Percentiles rank a stretch among this genome's conserved stretches.
Conservation (phyloP, 371 early-diverging fungal genomes). For the Mortierella sp. region DNA sequence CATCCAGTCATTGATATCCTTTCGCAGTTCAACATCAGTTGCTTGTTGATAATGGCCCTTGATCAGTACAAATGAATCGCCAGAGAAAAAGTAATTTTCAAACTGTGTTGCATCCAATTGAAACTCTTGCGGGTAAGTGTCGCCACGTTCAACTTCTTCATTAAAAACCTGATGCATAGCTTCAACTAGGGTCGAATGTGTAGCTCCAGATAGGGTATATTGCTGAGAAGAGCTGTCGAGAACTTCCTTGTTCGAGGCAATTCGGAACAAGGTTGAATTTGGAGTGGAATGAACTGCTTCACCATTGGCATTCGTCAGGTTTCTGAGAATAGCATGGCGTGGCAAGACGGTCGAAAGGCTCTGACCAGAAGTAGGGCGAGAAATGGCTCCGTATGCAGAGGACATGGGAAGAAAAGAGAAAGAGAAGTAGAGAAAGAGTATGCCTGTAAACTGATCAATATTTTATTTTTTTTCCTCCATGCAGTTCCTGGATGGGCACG, state of each 20-base stretch:
- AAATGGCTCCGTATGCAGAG: conserved; percentile 73
- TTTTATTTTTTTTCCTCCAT: neutral
- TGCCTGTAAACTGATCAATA: neutral
- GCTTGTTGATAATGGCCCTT: conserved; percentile 39
- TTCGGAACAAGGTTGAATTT: conserved; percentile 48
- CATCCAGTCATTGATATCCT: conserved; percentile 48
- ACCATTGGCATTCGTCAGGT: conserved; percentile 46
- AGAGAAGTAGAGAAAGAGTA: neutral
- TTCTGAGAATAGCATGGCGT: conserved; percentile 55
- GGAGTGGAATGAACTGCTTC: conserved; percentile 55
- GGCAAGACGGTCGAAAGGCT: conserved; percentile 61
- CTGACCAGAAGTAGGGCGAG: conserved; percentile 53
- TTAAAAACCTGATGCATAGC: conserved; percentile 73
- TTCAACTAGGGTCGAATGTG: conserved; percentile 51
- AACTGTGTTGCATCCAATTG: conserved; percentile 63
- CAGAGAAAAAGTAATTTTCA: conserved; percentile 66
- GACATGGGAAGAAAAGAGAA: conserved; percentile 59
- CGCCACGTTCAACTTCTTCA: conserved; percentile 73
- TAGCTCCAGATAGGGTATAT: conserved; percentile 16
- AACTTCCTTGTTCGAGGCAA: conserved; percentile 19
- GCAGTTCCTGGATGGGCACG: neutral
- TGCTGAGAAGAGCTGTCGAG: conserved; percentile 29
- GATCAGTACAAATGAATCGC: conserved; percentile 68
- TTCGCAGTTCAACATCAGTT: conserved; percentile 46
- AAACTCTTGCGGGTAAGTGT: conserved; percentile 82